Evolutionary conservation across 2,329 filamentous ascomycete genomes (phyloP).

Genomic region (Colletotrichum sp.): DNA sequence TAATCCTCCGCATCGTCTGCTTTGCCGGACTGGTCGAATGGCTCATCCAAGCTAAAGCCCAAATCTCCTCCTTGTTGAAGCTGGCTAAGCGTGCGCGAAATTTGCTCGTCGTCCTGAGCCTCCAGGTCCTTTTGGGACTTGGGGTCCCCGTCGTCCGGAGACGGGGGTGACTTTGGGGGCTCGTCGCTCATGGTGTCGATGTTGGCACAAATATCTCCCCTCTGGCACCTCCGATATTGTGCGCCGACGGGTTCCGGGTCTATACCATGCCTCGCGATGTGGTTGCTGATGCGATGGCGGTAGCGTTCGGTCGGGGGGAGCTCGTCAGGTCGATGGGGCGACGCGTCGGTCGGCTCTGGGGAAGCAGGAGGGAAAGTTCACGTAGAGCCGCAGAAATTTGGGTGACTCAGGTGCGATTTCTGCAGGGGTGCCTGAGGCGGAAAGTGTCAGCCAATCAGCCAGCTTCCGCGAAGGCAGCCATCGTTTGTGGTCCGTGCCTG

Average conservation of each 20-base stretch:
- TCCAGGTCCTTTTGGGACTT: conserved; percentile 50
- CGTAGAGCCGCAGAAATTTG: conserved; percentile 21
- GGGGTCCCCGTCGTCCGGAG: conserved; percentile 43
- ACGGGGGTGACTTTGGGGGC: conserved; percentile 22
- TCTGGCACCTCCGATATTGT: conserved; percentile 17
- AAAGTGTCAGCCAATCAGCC: conserved; percentile 7
- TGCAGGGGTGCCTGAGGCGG: conserved; percentile 23
- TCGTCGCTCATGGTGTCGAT: conserved; percentile 18
- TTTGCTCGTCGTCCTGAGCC: conserved; percentile 53
- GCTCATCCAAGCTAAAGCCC: conserved; percentile 47
- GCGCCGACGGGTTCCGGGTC: background rate
- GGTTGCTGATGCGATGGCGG: conserved; percentile 1
- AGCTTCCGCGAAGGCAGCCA: background rate
- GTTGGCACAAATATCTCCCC: conserved; percentile 7
- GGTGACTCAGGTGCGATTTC: conserved; percentile 21
- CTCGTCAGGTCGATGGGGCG: conserved; percentile 18
- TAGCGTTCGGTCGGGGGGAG: conserved; percentile 2
- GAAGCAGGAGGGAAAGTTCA: conserved; percentile 24
- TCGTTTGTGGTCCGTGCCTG: conserved; percentile 5
- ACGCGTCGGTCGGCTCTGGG: conserved; percentile 19
- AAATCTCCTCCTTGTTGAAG: conserved; percentile 43
- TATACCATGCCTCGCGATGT: conserved; percentile 20
- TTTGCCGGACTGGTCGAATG: conserved; percentile 75
- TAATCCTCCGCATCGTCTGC: conserved; percentile 92
- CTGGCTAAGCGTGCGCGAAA: conserved; percentile 48